Percentiles rank a stretch among this genome's conserved stretches.
Conservation (phyloP, 1,139 yeast species). For the Candida glucosophila region DNA sequence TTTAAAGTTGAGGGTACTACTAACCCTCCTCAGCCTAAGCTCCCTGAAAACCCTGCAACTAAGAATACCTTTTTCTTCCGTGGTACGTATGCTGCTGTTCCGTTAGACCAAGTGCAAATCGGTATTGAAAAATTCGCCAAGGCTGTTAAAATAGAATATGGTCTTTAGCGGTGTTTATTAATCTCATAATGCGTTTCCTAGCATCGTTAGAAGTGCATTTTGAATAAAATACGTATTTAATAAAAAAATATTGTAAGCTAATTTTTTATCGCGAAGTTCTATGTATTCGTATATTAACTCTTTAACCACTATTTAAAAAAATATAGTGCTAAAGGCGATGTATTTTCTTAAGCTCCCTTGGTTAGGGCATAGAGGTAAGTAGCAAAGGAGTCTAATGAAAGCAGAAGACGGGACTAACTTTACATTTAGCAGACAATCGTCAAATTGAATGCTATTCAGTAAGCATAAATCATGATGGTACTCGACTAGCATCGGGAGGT, state of each 20-base stretch:
- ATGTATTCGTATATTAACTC: too few relatives aligned
- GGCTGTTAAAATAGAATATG: constrained; percentile 41
- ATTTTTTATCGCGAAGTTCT: too few relatives aligned
- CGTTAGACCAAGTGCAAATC: constrained; percentile 46
- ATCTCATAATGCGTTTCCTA: too few relatives aligned
- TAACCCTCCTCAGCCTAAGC: constrained; percentile 41
- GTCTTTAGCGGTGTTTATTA: too few relatives aligned
- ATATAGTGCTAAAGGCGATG: too few relatives aligned
- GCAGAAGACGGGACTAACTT: constrained; percentile 6
- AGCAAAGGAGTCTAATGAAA: constrained; percentile 4
- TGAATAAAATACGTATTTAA: too few relatives aligned
- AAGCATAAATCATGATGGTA: constrained; percentile 72
- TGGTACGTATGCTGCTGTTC: constrained; percentile 86
- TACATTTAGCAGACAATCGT: constrained; percentile 56
- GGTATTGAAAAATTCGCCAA: constrained; percentile 64
- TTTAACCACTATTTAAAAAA: background rate
- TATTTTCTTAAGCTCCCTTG: constrained; percentile 76
- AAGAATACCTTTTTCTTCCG: constrained; percentile 60
- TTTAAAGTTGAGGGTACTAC: constrained; percentile 46
- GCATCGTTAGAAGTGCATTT: too few relatives aligned
- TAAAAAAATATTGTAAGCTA: too few relatives aligned
- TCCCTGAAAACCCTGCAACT: constrained; percentile 23
- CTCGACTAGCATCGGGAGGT: constrained; percentile 89
- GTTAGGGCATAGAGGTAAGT: constrained; percentile 64
- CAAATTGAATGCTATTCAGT: constrained; percentile 81